Evolutionary conservation across 1,284 basidiomycete genomes (phyloP).

Genomic region (Leccinum cinnamomeum): DNA sequence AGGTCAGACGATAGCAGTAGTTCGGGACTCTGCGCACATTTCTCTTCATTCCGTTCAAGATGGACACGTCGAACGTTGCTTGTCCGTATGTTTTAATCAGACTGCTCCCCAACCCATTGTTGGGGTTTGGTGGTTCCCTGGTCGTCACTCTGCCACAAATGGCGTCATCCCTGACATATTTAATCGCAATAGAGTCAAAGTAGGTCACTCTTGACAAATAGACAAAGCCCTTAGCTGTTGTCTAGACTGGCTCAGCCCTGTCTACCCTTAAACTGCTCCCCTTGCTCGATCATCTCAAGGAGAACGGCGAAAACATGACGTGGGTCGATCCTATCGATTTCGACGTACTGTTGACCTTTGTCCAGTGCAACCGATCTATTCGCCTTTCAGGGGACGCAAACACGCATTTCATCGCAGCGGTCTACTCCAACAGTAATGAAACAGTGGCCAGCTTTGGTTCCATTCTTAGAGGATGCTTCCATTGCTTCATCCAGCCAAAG

Average conservation of each 20-base stretch:
- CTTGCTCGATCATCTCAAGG: conserved; percentile 65
- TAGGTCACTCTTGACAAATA: conserved; percentile 36
- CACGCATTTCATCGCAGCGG: conserved; percentile 43
- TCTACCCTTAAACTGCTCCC: conserved; percentile 68
- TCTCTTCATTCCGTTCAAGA: conserved; percentile 76
- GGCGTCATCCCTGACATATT: conserved; percentile 72
- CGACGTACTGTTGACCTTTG: conserved; percentile 14
- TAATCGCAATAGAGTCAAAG: conserved; percentile 62
- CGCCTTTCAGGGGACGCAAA: conserved; percentile 69
- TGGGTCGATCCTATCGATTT: conserved; percentile 33
- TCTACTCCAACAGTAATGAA: conserved; percentile 56
- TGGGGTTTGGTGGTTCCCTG: conserved; percentile 70
- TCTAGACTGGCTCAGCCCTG: conserved; percentile 72
- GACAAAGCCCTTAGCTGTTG: conserved; percentile 7
- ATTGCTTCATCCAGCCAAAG: conserved; percentile 44
- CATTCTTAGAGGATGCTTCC: conserved; percentile 57
- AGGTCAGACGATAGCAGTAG: conserved; percentile 75
- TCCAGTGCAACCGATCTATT: conserved; percentile 71
- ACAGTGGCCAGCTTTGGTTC: conserved; percentile 65
- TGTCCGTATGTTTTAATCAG: conserved; percentile 38
- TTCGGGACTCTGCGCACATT: conserved; percentile 64
- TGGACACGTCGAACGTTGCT: conserved; percentile 52
- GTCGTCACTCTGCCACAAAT: conserved; percentile 42
- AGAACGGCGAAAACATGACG: conserved; percentile 63
- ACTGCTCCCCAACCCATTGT: conserved; percentile 36